phyloP scores from a whole-genome alignment of 352 stramenopile genomes.

The Bremia lactucae region DNA sequence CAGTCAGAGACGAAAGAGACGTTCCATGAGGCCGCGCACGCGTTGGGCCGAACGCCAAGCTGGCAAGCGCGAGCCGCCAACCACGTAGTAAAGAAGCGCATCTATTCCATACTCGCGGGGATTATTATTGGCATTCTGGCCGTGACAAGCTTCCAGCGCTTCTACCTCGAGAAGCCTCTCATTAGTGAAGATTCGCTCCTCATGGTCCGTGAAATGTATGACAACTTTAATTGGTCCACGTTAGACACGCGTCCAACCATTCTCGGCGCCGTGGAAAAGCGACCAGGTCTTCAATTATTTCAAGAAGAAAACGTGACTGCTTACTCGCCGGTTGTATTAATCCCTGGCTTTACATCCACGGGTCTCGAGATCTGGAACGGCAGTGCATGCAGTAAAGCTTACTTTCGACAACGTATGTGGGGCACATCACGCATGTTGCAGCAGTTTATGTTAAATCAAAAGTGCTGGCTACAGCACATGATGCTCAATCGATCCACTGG shows the following conservation, averaged over 20 bases:
- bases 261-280: conserved; percentile 23
- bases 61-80: conserved; percentile 42
- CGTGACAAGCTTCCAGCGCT: conserved; percentile 35
- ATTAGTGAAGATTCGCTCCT: conserved; percentile 40
- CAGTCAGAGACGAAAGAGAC: conserved; percentile 9
- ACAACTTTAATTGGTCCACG: conserved; percentile 48
- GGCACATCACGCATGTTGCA: conserved; percentile 82
- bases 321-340: conserved; percentile 78
- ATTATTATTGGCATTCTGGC: conserved; percentile 45
- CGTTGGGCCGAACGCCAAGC: conserved; percentile 34
- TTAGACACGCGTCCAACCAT: conserved; percentile 50
- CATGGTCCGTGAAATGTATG: conserved; percentile 47
- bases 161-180: conserved; percentile 38
- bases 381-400: conserved; percentile 71
- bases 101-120: conserved; percentile 57
- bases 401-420: conserved; percentile 92
- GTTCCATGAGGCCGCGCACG: conserved; percentile 10
- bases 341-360: conserved; percentile 90
- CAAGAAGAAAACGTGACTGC: conserved; percentile 39
- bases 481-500: conserved; percentile 85
- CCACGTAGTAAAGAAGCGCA: conserved; percentile 51
- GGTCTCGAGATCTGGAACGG: conserved; percentile 92
- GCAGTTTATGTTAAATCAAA: conserved; percentile 82
- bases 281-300: conserved; percentile 37
- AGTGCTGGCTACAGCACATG: conserved; percentile 90